Base-by-base conservation (phyloP, 2,329 filamentous ascomycete genomes). In the Sclerotinia spermophila region DNA sequence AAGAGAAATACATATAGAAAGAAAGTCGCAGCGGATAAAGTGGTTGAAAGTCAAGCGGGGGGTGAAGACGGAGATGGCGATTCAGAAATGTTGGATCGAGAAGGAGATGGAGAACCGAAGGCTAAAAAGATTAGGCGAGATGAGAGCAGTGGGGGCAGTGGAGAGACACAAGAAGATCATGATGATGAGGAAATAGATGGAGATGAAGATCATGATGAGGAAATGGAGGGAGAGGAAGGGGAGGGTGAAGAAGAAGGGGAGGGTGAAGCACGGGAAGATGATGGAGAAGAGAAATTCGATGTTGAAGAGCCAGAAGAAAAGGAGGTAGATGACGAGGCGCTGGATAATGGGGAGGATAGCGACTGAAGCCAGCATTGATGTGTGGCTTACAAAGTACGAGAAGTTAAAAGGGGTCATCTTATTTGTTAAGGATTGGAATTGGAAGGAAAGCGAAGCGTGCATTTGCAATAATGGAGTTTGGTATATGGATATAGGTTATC, bases 1-100 rank as follows among this genome's bases (percentile, higher is more conserved):
- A 94, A 94, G 81, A 89, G 91, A 67, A 92, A 89, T 75, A 88
- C 86, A 24, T 92, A 93, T 81, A 86, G 90, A 67, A 87, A 89
- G 76, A 91, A 90, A 76, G 86, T 90, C 27, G 88, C 89, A 48
- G 89, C 88, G 68, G 87, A 89, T 68, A 92, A 91, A 80, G 81
- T 78, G 68, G 60, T 74, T 24, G 72, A 56, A 6, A 59, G 70
- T 21, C 64, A 69, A 24, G 71, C 69, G 7, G 67, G 60, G 60
- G 73, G 76, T 74, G 81, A 81, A 44, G 83, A 84, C 64, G 82
- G 83, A 56, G 81, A 68, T 45, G 82, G 11, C 17, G 81, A 83
- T 2, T 53, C 80, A 78, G 81, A 78, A 21, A 81, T 81, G 45
- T 27, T 65, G 55, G 80, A 79, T 68, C 77, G 78, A 68, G 15